Base-by-base conservation (phyloP, 805 yeast genomes). In the Hemisphaericaspora nanyangensis region DNA sequence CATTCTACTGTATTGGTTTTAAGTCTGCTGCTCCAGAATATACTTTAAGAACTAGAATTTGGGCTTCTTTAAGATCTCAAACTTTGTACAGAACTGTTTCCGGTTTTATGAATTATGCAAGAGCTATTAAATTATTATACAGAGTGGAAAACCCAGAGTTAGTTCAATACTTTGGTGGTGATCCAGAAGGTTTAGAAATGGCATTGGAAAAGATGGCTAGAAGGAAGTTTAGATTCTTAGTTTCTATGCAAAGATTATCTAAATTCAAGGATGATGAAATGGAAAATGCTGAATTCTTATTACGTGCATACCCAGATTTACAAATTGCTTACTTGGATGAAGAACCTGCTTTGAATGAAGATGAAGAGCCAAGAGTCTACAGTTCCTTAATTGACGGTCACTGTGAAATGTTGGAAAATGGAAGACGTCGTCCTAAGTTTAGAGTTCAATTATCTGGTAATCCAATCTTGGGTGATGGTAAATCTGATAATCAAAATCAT, bases 121-220 rank as follows among this genome's bases (percentile, higher is more conserved):
- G 72, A 54, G 74, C 74, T 13, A 68, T 68, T 40, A 68, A 69
- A 48, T 59, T 68, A 46, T 59, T 68, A 38, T 67, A 59, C 43
- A 53, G 63, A 44, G 76, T 74, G 27, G 79, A 77, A 53, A 66
- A 65, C 55, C 66, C 68, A 26, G 65, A 64, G 37, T 49, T 54
- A 16, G 62, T 90, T 45, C 97, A 93, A 74, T 88, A 90, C 89
- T 91, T 90, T 61, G 98, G 97, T 53, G 98, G 98, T 54, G 95
- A 91, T 62, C 95, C 97, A 44, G 98, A 91, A 70, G 95, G 95
- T 54, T 76, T 80, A 49, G 98, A 93, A 72, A 80, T 89, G 66
- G 98, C 95, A 64, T 80, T 91, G 50, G 97, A 91, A 56, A 72
- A 80, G 16, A 71, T 80, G 74, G 81, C 82, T 4, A 65, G 77